A percentile compares a stretch with the other conserved stretches of the same genome.
Conservation (phyloP, 306 rosid genomes). For the Medicago truncatula region DNA sequence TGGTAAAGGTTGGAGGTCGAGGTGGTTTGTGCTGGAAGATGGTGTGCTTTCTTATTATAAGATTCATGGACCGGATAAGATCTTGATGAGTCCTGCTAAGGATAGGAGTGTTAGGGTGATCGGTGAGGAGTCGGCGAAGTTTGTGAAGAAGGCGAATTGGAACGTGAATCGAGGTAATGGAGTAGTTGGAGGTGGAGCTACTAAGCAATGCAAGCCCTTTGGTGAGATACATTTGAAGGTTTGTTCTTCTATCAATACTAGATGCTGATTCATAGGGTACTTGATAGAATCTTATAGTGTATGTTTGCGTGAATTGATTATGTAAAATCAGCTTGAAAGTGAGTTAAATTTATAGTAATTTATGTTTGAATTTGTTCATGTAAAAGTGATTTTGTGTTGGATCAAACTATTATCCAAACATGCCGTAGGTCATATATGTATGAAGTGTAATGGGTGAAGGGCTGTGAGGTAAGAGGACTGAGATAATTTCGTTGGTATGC, state of each 20-base stretch:
- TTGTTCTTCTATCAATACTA: conserved; percentile 41
- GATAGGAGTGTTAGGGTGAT: conserved; percentile 82
- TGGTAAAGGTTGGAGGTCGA: conserved; percentile 95
- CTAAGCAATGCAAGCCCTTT: conserved; percentile 81
- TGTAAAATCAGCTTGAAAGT: too few species aligned
- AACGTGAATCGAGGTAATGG: conserved; percentile 49
- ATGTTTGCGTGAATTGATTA: too few species aligned
- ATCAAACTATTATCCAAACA: conserved; percentile 14
- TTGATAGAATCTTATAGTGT: too few species aligned
- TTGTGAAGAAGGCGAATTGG: conserved; percentile 80
- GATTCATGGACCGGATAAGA: conserved; percentile 98
- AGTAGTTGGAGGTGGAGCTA: conserved; percentile 30
- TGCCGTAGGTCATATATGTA: background rate
- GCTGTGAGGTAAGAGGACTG: conserved; percentile 22
- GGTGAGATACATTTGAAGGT: conserved; percentile 99
- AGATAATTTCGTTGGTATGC: conserved; percentile 18
- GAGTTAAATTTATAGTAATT: too few species aligned
- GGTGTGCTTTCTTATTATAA: conserved; percentile 97
- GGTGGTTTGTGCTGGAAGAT: conserved; percentile 96
- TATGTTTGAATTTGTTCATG: too few species aligned
- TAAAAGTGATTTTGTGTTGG: background rate
- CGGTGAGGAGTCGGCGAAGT: conserved; percentile 85
- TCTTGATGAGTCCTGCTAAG: conserved; percentile 77
- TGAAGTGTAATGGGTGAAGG: conserved; percentile 8
- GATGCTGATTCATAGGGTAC: background rate